Evolutionary conservation across 192 early-diverging fungal species (phyloP), one percentile per base, ranked within the genome.

Genomic region (Coemansia sp.): DNA sequence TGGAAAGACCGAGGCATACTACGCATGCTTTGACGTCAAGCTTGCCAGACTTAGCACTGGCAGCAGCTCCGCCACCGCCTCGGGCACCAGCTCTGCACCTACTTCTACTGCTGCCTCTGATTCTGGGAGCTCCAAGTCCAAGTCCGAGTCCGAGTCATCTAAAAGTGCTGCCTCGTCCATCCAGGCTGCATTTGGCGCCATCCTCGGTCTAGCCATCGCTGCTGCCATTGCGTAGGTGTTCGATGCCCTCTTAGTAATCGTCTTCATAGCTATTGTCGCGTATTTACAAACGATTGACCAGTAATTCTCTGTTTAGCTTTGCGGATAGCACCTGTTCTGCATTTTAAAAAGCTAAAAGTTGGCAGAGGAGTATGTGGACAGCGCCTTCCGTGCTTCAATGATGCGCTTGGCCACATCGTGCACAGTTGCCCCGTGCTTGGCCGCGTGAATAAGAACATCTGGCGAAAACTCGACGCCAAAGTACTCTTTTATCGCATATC

Each of bases 401-500:
- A 89, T 79, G 18, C 86, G 76, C 59, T 79, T 75, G 67, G 83
- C 75, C 10, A 82, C 79, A 53, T 77, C 74, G 38, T 68, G 68
- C 11, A 71, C 83, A 3, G 70, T 87, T 50, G 64, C 83, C 18
- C 68, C 80, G 62, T 76, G 79, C 71, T 84, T 85, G 61, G 79
- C 74, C 14, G 79, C 79, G 18, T 72, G 63, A 3, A 79, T 71
- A 28, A 77, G 77, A 37, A 77, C 74, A 58, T 77, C 76, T 6
- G 73, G 14, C 2, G 92, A 86, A 80, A 98, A 95, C 68, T 98
- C 94, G 39, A 98, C 86, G 24, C 91, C 92, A 74, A 91, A 95
- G 63, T 91, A 86, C 38, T 88, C 74, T 58, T 89, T 88, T 63
- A 96, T 89, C 10, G 85, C 91, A 69, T 94, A 92, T 18, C 91